Base-by-base conservation (phyloP, 768 basidiomycete genomes). In the Hirschioporus abietinus region DNA sequence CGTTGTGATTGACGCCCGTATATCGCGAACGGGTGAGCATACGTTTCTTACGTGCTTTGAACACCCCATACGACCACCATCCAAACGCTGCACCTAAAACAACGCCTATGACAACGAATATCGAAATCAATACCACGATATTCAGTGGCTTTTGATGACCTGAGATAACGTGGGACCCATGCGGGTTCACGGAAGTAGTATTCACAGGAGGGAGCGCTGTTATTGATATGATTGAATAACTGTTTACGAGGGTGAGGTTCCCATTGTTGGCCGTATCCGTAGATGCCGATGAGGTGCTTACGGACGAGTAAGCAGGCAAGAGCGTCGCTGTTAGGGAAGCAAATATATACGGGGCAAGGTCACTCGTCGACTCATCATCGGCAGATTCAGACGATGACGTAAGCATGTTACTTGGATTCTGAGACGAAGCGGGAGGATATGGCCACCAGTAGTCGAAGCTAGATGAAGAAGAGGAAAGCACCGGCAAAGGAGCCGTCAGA, bases 401-500 rank as follows among this genome's bases (percentile, higher is more conserved):
- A 35, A 66, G 68, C 59, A 64, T 67, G 12, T 35, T 67, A 35
- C 67, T 57, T 10, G 64, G 35, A 17, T 70, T 17, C 20, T 68
- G 68, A 4, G 74, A 70, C 10, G 69, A 27, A 35, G 70, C 73
- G 18, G 76, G 71, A 26, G 79, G 76, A 67, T 77, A 80, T 0
- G 78, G 76, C 80, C 74, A 80, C 80, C 75, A 78, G 66, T 78
- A 75, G 67, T 78, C 74, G 63, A 71, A 75, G 59, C 76, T 74
- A 18, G 76, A 72, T 7, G 76, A 64, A 5, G 66, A 69, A 15
- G n/a, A 60, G 64, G 64, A 69, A 57, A 64, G 65, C 71, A 62
- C 71, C n/a, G 64, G 65, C 20, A 52, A 52, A 20, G 20, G 42
- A 20, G 42, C 42, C 12, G 42, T 6, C 42, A 52, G 42, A 10